phyloP scores from a whole-genome alignment of 192 early-diverging fungal genomes.

The Backusella mclennaniae region DNA sequence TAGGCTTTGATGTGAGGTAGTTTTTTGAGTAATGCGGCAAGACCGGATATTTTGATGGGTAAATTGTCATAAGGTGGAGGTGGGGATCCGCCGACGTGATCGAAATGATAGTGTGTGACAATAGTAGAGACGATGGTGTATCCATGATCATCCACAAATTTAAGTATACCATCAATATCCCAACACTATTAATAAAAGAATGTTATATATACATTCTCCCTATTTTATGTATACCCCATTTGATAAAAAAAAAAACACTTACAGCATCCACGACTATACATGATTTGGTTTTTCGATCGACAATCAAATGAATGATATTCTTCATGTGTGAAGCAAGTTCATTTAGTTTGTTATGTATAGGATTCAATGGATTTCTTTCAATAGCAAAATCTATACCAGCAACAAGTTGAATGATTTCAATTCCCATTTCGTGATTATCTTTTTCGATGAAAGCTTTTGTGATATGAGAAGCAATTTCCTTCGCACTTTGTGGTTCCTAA shows the following conservation, averaged over 20 bases:
- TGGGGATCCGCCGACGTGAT: conserved; percentile 76
- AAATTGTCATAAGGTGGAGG: conserved; percentile 83
- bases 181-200: conserved; percentile 60
- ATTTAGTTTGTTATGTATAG: conserved; percentile 74
- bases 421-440: conserved; percentile 56
- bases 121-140: conserved; percentile 71
- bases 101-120: conserved; percentile 85
- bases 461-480: conserved; percentile 47
- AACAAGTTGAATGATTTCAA: conserved; percentile 65
- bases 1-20: conserved; percentile 73
- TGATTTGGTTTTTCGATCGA: conserved; percentile 61
- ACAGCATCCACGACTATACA: conserved; percentile 85
- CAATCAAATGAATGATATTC: conserved; percentile 85
- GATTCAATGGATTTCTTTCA: conserved; percentile 47
- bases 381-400: conserved; percentile 72
- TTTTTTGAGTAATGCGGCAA: conserved; percentile 70
- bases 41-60: conserved; percentile 76
- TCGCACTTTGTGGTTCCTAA: conserved; percentile 46
- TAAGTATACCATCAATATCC: conserved; percentile 86
- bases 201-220: background rate
- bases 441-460: conserved; percentile 54
- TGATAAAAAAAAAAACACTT: conserved; percentile 51
- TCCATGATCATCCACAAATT: conserved; percentile 52
- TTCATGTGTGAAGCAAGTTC: conserved; percentile 79
- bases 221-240: background rate